These are phyloP conservation scores for Apium graveolens DNA, from an alignment of 129 eudicot species.

Conservation along the genomic window DNA sequence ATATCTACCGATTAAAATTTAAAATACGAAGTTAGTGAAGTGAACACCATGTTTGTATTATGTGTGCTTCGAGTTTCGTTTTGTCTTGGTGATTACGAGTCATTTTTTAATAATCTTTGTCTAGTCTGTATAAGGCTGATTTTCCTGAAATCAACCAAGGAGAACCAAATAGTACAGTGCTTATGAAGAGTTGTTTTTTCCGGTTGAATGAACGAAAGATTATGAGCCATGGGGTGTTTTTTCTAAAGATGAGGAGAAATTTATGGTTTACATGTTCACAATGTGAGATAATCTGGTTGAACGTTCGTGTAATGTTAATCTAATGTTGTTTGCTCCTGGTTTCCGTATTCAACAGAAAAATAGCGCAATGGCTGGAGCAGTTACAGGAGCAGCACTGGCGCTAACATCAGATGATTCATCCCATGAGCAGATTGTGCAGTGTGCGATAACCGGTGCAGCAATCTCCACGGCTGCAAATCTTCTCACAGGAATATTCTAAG, in stretches of 20 bases:
- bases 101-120: no score
- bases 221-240: no score
- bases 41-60: neutral
- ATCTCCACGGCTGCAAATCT: slow-evolving; percentile 82
- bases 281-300: neutral
- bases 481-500: slow-evolving; percentile 70
- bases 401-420: slow-evolving; percentile 57
- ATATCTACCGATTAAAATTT: neutral
- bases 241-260: neutral
- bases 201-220: neutral
- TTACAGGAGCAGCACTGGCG: slow-evolving; percentile 75
- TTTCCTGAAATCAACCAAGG: no score
- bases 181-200: neutral
- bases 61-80: neutral
- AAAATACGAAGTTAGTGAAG: neutral
- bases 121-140: neutral
- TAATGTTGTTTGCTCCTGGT: neutral
- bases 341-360: slow-evolving; percentile 53
- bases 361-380: slow-evolving; percentile 91
- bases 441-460: slow-evolving; percentile 90
- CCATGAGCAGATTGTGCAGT: slow-evolving; percentile 78
- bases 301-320: neutral
- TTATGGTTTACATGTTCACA: no score
- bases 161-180: neutral
- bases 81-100: neutral